Evolutionary conservation across 768 basidiomycete genomes (phyloP).

Genomic region (Lactarius akahatsu): DNA sequence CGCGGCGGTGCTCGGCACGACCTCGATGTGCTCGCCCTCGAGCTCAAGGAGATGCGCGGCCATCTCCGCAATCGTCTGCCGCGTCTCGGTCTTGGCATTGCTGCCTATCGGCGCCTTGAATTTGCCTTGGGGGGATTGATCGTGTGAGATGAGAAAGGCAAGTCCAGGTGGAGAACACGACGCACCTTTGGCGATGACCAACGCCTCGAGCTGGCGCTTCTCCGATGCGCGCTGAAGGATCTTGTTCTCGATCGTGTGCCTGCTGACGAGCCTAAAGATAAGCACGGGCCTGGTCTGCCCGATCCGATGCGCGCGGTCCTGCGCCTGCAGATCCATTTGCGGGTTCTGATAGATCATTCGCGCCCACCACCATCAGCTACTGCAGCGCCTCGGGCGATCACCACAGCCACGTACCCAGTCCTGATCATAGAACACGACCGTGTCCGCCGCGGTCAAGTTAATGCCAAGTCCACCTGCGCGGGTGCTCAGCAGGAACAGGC

Average conservation of each 20-base stretch:
- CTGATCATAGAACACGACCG: conserved; percentile 91
- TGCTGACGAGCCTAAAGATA: conserved; percentile 83
- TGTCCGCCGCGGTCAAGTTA: conserved; percentile 80
- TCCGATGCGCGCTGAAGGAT: conserved; percentile 86
- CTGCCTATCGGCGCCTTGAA: conserved; percentile 72
- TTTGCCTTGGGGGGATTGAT: conserved; percentile 57
- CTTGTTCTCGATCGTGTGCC: conserved; percentile 87
- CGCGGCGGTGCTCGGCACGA: conserved; percentile 71
- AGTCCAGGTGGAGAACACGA: neutral
- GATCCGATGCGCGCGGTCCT: conserved; percentile 94
- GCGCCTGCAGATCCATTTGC: conserved; percentile 95
- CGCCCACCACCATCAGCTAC: neutral
- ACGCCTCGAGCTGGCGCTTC: conserved; percentile 87
- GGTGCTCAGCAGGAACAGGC: conserved; percentile 78
- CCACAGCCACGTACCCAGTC: conserved; percentile 67
- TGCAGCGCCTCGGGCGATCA: conserved; percentile 17
- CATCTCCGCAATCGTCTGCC: conserved; percentile 75
- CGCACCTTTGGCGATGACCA: conserved; percentile 90
- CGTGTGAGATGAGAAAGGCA: neutral
- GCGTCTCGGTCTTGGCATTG: conserved; percentile 40
- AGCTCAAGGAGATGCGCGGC: conserved; percentile 73
- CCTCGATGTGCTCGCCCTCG: conserved; percentile 87
- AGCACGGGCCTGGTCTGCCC: conserved; percentile 91
- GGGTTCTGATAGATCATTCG: conserved; percentile 58
- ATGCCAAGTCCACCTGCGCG: conserved; percentile 79